A percentile compares a stretch with the other conserved stretches of the same genome.
Conservation (phyloP, 495 filamentous ascomycete species). For the Daldinia bambusicola region DNA sequence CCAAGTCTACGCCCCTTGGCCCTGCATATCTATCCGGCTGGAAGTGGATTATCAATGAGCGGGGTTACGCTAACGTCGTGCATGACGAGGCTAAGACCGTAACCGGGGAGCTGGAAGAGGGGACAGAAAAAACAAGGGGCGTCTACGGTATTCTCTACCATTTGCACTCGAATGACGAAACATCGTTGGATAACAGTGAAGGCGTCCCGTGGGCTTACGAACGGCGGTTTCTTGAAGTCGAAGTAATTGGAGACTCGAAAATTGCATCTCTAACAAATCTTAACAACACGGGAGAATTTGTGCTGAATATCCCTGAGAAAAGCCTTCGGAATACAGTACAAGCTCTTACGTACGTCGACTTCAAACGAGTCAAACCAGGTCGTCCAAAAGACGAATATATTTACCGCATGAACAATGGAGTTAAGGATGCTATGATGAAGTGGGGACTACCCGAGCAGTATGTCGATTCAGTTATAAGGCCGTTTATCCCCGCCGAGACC, state of each 20-base stretch:
- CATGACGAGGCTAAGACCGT: neutral
- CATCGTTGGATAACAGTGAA: slow-evolving; percentile 49
- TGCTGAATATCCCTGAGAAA: neutral
- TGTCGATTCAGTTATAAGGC: slow-evolving; percentile 40
- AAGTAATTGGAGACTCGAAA: slow-evolving; percentile 18
- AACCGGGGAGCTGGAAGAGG: neutral
- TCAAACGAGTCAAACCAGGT: slow-evolving; percentile 28
- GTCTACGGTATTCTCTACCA: slow-evolving; percentile 57
- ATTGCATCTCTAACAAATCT: neutral
- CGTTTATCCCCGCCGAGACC: slow-evolving; percentile 18
- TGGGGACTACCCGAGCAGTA: slow-evolving; percentile 49
- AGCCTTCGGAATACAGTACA: slow-evolving; percentile 17
- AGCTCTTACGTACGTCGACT: slow-evolving; percentile 55
- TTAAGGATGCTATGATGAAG: slow-evolving; percentile 49
- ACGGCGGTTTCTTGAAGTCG: slow-evolving; percentile 43
- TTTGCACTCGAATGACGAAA: slow-evolving; percentile 49
- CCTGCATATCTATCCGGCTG: slow-evolving; percentile 52
- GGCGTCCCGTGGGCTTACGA: slow-evolving; percentile 54
- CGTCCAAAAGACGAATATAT: slow-evolving; percentile 50
- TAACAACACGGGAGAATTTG: neutral
- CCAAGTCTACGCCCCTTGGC: slow-evolving; percentile 48
- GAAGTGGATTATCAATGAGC: slow-evolving; percentile 57
- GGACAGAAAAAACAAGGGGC: neutral
- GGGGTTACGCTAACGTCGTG: slow-evolving; percentile 57
- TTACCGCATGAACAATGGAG: slow-evolving; percentile 52